Evolutionary conservation across 2,329 filamentous ascomycete genomes (phyloP), one percentile per base, ranked within the genome.

Genomic region (Fusarium sp.): DNA sequence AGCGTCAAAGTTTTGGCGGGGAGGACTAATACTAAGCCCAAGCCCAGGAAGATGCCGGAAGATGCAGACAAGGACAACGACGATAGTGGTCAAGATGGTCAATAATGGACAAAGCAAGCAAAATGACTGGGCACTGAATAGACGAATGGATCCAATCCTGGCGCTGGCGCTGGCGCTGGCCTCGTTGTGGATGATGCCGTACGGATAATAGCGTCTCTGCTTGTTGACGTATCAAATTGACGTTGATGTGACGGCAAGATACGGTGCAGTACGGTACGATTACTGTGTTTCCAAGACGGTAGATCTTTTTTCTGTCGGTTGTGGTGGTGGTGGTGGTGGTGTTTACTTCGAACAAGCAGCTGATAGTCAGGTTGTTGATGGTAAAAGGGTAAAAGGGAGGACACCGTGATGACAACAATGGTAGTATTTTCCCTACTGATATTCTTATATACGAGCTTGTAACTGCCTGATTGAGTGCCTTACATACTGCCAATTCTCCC

Each of bases 1-100:
- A 70, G 68, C 68, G 68, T 68, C 64, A 69, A 56, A 65, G 68
- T 64, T 70, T 69, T 63, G 66, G 67, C 60, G 57, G 46, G 60
- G 53, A 56, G 35, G 61, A 66, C 52, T 48, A 63, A 54, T 21
- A 44, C 26, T 50, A 55, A 35, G 21, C 26, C 24, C 37, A 47
- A 63, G 54, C 31, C 26, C 48, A 67, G 52, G 67, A 68, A 70
- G 67, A 64, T 70, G 63, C 67, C 67, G 67, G 67, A 70, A 66
- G 55, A 46, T 28, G 29, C 20, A 39, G 7, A n/a, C n/a, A n/a
- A n/a, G n/a, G n/a, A 33, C 50, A 29, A 55, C 29, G 38, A 31
- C 23, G 28, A 35, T 23, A 57, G 41, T 57, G 57, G 20, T 41
- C 43, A 37, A 35, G 16, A 38, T 57, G 24, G 26, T 48, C 38